Percentiles rank a stretch among this genome's conserved stretches.
Conservation (phyloP, 2,329 filamentous ascomycete species). For the Cordyceps cateniannulata region DNA sequence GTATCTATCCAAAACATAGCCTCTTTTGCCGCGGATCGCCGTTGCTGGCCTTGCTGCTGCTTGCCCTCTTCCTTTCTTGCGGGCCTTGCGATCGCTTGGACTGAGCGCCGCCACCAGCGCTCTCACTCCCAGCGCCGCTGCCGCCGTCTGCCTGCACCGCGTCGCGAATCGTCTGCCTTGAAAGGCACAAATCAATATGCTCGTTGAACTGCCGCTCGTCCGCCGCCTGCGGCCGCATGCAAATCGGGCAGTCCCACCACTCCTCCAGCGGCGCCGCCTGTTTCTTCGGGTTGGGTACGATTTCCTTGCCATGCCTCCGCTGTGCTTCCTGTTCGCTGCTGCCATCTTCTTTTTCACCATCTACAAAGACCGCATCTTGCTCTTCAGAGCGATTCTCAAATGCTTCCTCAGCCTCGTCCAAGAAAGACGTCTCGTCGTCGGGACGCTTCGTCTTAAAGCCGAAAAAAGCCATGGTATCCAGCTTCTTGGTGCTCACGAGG, state of each 20-base stretch:
- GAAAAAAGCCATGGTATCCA: conserved; percentile 72
- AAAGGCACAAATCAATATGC: conserved; percentile 89
- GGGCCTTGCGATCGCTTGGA: conserved; percentile 12
- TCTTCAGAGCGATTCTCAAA: background rate
- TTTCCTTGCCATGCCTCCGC: conserved; percentile 42
- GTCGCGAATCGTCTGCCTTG: conserved; percentile 77
- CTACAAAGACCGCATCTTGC: background rate
- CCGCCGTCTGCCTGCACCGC: conserved; percentile 54
- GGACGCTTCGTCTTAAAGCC: conserved; percentile 43
- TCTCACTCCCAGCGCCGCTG: background rate
- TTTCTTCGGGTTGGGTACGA: conserved; percentile 39
- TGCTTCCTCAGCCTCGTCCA: conserved; percentile 6
- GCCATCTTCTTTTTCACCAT: background rate
- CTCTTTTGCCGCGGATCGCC: conserved; percentile 44
- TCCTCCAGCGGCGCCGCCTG: conserved; percentile 33
- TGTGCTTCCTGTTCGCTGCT: conserved; percentile 38
- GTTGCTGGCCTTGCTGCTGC: conserved; percentile 19
- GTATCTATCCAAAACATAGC: conserved; percentile 41
- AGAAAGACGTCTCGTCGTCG: conserved; percentile 10
- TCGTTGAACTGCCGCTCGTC: conserved; percentile 77
- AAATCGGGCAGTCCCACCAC: conserved; percentile 85
- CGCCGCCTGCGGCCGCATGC: conserved; percentile 64
- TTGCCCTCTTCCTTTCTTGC: conserved; percentile 32
- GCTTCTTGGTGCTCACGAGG: conserved; percentile 78
- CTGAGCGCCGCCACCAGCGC: background rate